phyloP scores from a whole-genome alignment of 805 yeast species.

The Huiozyma sinensis region DNA sequence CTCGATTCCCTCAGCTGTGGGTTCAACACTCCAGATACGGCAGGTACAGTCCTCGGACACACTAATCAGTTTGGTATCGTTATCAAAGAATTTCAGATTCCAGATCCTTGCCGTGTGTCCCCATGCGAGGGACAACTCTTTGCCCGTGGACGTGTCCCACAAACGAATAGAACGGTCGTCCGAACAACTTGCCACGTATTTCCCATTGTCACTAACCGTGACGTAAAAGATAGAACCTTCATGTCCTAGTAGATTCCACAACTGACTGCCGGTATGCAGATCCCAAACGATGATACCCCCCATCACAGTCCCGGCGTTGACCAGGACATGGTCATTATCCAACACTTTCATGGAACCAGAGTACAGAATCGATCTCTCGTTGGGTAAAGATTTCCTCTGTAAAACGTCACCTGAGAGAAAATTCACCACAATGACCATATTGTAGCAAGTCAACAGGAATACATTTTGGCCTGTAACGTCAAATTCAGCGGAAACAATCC shows the following conservation, averaged over 20 bases:
- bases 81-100: constrained; percentile 52
- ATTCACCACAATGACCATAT: constrained; percentile 34
- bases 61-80: constrained; percentile 39
- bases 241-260: constrained; percentile 59
- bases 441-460: constrained; percentile 70
- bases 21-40: constrained; percentile 55
- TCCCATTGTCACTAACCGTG: constrained; percentile 44
- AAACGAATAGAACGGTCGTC: constrained; percentile 85
- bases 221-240: constrained; percentile 90
- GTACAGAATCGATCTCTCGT: constrained; percentile 74
- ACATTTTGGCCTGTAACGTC: constrained; percentile 29
- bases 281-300: constrained; percentile 81
- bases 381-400: constrained; percentile 32
- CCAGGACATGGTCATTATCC: constrained; percentile 32
- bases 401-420: constrained; percentile 14
- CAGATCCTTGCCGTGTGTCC: constrained; percentile 95
- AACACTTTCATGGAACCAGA: constrained; percentile 64
- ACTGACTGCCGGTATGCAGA: constrained; percentile 31
- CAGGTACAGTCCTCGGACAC: constrained; percentile 83
- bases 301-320: constrained; percentile 92
- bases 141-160: constrained; percentile 53
- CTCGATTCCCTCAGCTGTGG: constrained; percentile 7
- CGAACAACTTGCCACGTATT: constrained; percentile 66
- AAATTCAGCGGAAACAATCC: constrained; percentile 63
- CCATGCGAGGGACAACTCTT: constrained; percentile 73